phyloP scores from a whole-genome alignment of 495 filamentous ascomycete species.

The Hyaloscypha hepaticicola region DNA sequence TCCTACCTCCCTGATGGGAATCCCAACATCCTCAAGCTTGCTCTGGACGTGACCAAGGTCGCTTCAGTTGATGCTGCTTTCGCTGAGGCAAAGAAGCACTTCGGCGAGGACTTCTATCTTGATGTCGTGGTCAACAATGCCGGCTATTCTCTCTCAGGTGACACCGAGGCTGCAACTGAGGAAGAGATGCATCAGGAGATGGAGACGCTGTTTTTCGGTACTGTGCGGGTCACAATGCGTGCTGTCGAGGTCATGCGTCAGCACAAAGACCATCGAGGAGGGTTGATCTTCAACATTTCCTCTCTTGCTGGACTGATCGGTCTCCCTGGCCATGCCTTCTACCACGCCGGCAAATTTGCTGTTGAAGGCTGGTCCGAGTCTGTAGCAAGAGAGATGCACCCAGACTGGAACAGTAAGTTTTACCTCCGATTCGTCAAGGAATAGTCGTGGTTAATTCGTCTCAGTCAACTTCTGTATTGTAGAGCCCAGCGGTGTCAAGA shows the following conservation, averaged over 20 bases:
- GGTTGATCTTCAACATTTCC: slow-evolving; percentile 53
- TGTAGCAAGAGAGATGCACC: slow-evolving; percentile 47
- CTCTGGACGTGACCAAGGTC: slow-evolving; percentile 49
- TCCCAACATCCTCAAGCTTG: slow-evolving; percentile 39
- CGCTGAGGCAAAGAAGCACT: slow-evolving; percentile 8
- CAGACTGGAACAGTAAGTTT: slow-evolving; percentile 46
- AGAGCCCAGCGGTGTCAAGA: slow-evolving; percentile 52
- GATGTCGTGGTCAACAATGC: slow-evolving; percentile 58
- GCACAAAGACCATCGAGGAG: slow-evolving; percentile 36
- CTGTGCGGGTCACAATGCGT: slow-evolving; percentile 41
- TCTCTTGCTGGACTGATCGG: slow-evolving; percentile 50
- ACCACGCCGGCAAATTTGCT: slow-evolving; percentile 55
- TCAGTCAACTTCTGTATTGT: slow-evolving; percentile 47
- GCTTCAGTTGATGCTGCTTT: slow-evolving; percentile 43
- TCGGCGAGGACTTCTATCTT: slow-evolving; percentile 37
- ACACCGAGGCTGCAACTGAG: slow-evolving; percentile 45
- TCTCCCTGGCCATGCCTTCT: slow-evolving; percentile 51
- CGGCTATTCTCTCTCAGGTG: slow-evolving; percentile 47
- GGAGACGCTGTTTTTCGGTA: slow-evolving; percentile 55
- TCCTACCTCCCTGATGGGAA: slow-evolving; percentile 32
- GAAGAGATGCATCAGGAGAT: slow-evolving; percentile 40
- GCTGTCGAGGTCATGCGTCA: slow-evolving; percentile 45
- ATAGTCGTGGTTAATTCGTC: neutral
- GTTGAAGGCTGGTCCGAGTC: slow-evolving; percentile 57
- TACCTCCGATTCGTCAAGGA: neutral